Conservation (phyloP, 2,329 filamentous ascomycete species). For the Bretziella fagacearum region DNA sequence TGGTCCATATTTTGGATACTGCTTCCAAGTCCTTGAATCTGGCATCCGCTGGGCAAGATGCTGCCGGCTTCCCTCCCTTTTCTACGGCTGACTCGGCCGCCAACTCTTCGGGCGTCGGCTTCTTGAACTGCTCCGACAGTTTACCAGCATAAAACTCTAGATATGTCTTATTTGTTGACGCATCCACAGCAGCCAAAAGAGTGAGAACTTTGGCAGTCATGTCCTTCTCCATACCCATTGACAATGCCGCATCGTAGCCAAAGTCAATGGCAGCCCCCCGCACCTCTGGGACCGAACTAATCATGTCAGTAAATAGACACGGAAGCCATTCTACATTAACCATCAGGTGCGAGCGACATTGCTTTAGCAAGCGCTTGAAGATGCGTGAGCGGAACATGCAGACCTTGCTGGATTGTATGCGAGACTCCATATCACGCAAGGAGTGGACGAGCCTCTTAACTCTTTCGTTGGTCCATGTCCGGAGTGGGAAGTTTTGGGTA, state of each 20-base stretch:
- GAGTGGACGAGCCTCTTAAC: constrained; percentile 53
- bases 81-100: neutral
- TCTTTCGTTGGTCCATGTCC: constrained; percentile 56
- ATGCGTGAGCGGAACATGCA: constrained; percentile 59
- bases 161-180: constrained; percentile 39
- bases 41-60: neutral
- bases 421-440: constrained; percentile 54
- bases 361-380: constrained; percentile 59
- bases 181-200: constrained; percentile 28
- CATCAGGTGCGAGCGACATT: constrained; percentile 54
- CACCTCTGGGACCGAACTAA: constrained; percentile 63
- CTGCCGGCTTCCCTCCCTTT: neutral
- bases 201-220: constrained; percentile 51
- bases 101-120: constrained; percentile 21
- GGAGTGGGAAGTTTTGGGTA: constrained; percentile 59
- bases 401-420: constrained; percentile 65
- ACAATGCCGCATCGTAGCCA: constrained; percentile 52
- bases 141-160: constrained; percentile 51
- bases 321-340: constrained; percentile 62
- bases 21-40: constrained; percentile 23
- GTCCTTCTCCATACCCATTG: constrained; percentile 50
- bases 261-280: constrained; percentile 56
- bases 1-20: constrained; percentile 81
- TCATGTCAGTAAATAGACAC: constrained; percentile 65
- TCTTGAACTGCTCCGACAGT: constrained; percentile 51